Conservation (phyloP, 371 early-diverging fungal genomes). For the Actinomortierella wolfii region DNA sequence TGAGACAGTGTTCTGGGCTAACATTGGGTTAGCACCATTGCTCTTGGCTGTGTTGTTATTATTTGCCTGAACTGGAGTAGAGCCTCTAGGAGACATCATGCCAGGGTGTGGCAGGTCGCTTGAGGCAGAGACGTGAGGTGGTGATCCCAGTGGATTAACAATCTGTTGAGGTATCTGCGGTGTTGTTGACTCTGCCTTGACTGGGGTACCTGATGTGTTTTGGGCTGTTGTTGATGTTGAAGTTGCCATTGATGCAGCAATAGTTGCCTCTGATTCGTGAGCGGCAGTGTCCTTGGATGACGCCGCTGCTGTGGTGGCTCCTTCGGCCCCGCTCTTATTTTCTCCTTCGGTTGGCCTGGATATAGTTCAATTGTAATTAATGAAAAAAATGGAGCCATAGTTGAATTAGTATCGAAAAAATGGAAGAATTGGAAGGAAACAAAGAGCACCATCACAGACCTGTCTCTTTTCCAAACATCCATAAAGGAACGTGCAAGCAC, state of each 20-base stretch:
- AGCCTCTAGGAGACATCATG: neutral
- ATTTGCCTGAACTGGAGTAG: neutral
- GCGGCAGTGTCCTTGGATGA: neutral
- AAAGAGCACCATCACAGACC: neutral
- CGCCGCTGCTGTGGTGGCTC: constrained; percentile 1
- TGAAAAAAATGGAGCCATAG: too few species aligned
- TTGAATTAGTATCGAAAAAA: neutral
- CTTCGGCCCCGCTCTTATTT: too few species aligned
- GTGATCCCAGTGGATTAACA: too few species aligned
- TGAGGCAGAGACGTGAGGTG: neutral
- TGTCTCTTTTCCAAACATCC: too few species aligned
- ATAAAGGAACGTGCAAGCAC: too few species aligned
- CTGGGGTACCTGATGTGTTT: neutral
- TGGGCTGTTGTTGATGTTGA: neutral
- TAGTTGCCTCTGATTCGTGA: neutral
- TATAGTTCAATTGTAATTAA: too few species aligned
- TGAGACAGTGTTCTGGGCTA: too few species aligned
- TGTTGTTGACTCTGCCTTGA: too few species aligned
- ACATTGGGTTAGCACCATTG: too few species aligned
- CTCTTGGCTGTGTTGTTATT: too few species aligned
- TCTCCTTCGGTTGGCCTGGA: too few species aligned
- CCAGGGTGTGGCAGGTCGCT: neutral
- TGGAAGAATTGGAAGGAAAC: neutral
- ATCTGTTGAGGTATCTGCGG: too few species aligned
- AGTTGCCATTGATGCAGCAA: neutral